A percentile compares a stretch with the other conserved stretches of the same genome.
These are phyloP conservation scores for Synchytrium microbalum DNA, from an alignment of 371 early-diverging fungal genomes.

Conservation along the genomic window DNA sequence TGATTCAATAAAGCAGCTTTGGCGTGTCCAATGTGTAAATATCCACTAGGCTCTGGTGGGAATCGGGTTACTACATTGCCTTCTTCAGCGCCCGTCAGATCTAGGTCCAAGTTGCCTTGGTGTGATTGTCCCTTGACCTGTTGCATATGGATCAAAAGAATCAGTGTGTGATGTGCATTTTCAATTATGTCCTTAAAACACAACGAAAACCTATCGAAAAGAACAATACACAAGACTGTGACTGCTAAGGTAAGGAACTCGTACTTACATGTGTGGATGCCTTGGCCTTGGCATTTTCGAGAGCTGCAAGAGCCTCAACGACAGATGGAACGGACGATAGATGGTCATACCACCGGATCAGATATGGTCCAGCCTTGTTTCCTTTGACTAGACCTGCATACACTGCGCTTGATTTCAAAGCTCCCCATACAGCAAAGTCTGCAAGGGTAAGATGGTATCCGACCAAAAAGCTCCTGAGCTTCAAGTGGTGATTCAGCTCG, in stretches of 20 bases:
- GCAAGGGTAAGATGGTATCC: conserved; percentile 74
- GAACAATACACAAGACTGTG: too few relatives aligned
- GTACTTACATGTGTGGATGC: too few relatives aligned
- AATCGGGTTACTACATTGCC: conserved; percentile 94
- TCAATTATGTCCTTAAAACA: not conserved
- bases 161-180: not conserved
- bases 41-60: conserved; percentile 98
- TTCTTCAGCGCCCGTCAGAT: conserved; percentile 67
- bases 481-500: conserved; percentile 28
- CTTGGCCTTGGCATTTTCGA: conserved; percentile 42
- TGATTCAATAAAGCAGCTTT: conserved; percentile 99
- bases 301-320: conserved; percentile 41
- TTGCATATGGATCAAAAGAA: not conserved
- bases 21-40: conserved; percentile 98
- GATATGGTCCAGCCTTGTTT: conserved; percentile 58
- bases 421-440: conserved; percentile 83
- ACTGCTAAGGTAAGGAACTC: too few relatives aligned
- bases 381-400: conserved; percentile 75
- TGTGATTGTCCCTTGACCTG: conserved; percentile 37
- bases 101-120: conserved; percentile 93
- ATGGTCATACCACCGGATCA: conserved; percentile 78
- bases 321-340: conserved; percentile 27
- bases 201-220: too few relatives aligned
- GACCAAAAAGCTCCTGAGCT: conserved; percentile 69
- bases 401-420: conserved; percentile 68